Evolutionary conservation across 169 alveolate genomes (phyloP).

Genomic region (Plasmodium coatneyi): DNA sequence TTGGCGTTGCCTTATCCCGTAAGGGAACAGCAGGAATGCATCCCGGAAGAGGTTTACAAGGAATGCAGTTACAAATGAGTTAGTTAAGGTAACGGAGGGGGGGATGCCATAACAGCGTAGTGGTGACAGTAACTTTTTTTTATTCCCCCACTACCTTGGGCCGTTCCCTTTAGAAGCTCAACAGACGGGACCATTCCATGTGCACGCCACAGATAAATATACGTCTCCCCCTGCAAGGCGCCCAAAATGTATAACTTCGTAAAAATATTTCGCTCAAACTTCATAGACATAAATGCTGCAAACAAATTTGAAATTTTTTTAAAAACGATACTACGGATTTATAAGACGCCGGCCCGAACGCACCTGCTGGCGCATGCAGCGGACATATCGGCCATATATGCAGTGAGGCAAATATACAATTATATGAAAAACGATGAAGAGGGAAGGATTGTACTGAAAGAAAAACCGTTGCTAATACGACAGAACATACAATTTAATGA

Average conservation of each 20-base stretch:
- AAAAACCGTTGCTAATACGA: constrained; percentile 67
- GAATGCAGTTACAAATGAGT: neutral
- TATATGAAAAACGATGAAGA: constrained; percentile 70
- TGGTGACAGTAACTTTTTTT: neutral
- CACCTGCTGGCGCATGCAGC: constrained; percentile 76
- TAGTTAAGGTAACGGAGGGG: neutral
- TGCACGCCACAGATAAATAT: neutral
- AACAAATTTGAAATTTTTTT: constrained; percentile 57
- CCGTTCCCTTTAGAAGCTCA: neutral
- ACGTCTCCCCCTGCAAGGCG: neutral
- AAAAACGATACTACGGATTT: constrained; percentile 53
- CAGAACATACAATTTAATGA: constrained; percentile 69
- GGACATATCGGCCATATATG: constrained; percentile 63
- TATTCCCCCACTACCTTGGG: neutral
- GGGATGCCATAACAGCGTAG: neutral
- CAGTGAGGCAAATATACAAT: constrained; percentile 38
- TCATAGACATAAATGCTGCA: constrained; percentile 36
- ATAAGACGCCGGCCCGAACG: constrained; percentile 56
- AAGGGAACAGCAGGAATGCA: neutral
- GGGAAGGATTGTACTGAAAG: constrained; percentile 52
- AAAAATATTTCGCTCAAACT: constrained; percentile 70
- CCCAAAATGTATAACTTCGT: constrained; percentile 41
- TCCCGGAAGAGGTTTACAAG: neutral
- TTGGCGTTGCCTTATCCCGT: neutral
- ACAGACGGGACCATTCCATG: neutral